Conservation (phyloP, 2,329 filamentous ascomycete species). For the Fusarium longipes region DNA sequence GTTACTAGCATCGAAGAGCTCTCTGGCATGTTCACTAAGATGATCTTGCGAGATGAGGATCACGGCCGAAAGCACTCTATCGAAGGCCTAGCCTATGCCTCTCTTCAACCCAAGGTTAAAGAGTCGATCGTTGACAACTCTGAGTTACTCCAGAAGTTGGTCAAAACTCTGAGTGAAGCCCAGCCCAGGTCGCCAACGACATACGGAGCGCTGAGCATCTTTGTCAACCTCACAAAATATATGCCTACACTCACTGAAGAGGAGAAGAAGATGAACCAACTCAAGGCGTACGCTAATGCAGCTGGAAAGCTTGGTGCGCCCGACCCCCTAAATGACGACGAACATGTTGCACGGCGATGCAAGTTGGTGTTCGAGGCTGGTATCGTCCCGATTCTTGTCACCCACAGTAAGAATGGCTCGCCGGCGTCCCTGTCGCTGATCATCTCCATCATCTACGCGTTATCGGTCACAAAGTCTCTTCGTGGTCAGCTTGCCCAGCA, state of each 20-base stretch:
- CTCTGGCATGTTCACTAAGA: constrained; percentile 71
- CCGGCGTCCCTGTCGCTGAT: constrained; percentile 77
- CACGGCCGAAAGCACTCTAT: constrained; percentile 76
- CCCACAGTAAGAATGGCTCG: constrained; percentile 78
- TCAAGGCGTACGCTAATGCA: constrained; percentile 94
- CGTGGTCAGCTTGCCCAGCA: constrained; percentile 89
- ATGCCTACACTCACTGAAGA: constrained; percentile 84
- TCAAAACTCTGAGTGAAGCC: constrained; percentile 70
- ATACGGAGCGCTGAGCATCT: constrained; percentile 87
- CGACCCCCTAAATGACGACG: constrained; percentile 79
- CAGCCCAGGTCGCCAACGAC: constrained; percentile 75
- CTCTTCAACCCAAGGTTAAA: constrained; percentile 85
- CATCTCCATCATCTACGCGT: constrained; percentile 79
- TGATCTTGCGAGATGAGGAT: constrained; percentile 70
- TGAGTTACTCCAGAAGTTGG: constrained; percentile 75
- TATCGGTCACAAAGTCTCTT: constrained; percentile 78
- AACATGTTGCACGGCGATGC: constrained; percentile 80
- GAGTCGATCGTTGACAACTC: constrained; percentile 79
- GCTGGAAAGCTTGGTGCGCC: constrained; percentile 72
- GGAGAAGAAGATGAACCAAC: constrained; percentile 88
- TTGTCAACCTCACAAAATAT: constrained; percentile 87
- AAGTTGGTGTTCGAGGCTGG: constrained; percentile 82
- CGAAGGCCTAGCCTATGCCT: constrained; percentile 92
- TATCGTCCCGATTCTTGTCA: constrained; percentile 79
- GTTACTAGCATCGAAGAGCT: constrained; percentile 74